Base-by-base conservation (phyloP, 768 basidiomycete genomes). In the Pleurotus salmoneostramineus region DNA sequence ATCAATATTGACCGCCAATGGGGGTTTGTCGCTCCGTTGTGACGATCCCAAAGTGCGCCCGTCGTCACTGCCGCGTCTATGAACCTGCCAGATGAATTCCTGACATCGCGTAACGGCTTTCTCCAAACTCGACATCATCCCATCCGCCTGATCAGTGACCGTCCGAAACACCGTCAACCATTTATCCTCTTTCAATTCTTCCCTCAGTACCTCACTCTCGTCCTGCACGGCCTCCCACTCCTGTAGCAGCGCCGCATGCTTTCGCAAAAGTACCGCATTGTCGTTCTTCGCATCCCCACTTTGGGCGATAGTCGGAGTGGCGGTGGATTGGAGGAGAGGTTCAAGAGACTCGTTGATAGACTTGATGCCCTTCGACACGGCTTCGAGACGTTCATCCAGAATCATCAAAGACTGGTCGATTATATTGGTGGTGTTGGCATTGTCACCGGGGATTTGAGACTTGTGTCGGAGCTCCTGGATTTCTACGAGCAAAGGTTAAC, bases 101-200 rank as follows among this genome's bases (percentile, higher is more conserved):
- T 92, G 89, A 76, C 93, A 95, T 62, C 91, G 85, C 65, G 86
- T 87, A 45, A 96, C 86, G 6, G 91, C 93, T 71, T 96, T 98
- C 74, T 98, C 93, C 63, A 99, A 74, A 66, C 91, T 92, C 32
- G 84, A 84, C 93, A 98, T 96, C 96, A 98, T 97, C 27, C 93
- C 93, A 68, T 95, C 93, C 44, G 96, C 95, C 70, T 98, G 95
- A 66, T 95, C 89, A 44, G 93, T 87, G 58, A 94, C 91, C 4
- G 92, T 95, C 62, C 95, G 83, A 72, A 98, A 98, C 17, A 98
- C 92, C 8, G 89, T 90, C 64, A 98, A 79, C 93, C 93, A 97
- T 65, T 95, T 95, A 72, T 98, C 96, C 71, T 98, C 96, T 73
- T 92, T 95, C 62, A 98, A 77, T 72, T 99, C 97, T 65, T 95